Conservation (phyloP, 164 flowering plant species). For the Stephania cephalantha region DNA sequence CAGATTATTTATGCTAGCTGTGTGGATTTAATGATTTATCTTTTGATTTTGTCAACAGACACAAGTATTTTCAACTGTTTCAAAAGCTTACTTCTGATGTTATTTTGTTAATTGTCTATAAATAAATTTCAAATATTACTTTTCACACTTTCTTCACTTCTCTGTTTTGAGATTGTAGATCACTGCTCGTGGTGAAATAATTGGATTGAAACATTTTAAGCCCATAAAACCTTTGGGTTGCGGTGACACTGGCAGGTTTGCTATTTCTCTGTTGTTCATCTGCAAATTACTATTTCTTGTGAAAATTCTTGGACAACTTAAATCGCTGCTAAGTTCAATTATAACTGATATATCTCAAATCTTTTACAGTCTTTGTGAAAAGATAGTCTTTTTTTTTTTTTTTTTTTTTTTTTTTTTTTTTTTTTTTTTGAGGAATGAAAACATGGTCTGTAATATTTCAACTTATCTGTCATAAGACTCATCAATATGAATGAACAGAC, state of each 20-base stretch:
- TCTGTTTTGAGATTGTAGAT: slow-evolving; percentile 35
- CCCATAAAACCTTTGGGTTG: slow-evolving; percentile 91
- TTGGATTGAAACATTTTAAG: slow-evolving; percentile 80
- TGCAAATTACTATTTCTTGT: not conserved
- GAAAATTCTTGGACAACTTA: not conserved
- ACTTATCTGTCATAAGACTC: not conserved
- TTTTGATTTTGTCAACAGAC: not conserved
- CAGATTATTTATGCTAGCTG: not conserved
- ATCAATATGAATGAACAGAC: not conserved
- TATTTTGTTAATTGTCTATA: not conserved
- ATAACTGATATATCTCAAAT: not conserved
- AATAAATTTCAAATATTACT: not conserved
- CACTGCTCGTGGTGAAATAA: slow-evolving; percentile 50
- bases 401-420: too few relatives aligned
- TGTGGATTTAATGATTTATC: not conserved
- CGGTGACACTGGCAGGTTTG: slow-evolving; percentile 96
- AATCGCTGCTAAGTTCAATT: not conserved
- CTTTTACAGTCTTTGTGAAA: too few relatives aligned
- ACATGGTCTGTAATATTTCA: not conserved
- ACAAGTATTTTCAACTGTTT: not conserved
- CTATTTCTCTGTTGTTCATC: not conserved
- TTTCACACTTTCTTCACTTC: not conserved
- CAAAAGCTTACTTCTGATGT: slow-evolving; percentile 1
- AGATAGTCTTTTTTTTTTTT: too few relatives aligned
- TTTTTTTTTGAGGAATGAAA: too few relatives aligned